Conservation (phyloP, 2,329 filamentous ascomycete species). For the Alternaria incomplexa region DNA sequence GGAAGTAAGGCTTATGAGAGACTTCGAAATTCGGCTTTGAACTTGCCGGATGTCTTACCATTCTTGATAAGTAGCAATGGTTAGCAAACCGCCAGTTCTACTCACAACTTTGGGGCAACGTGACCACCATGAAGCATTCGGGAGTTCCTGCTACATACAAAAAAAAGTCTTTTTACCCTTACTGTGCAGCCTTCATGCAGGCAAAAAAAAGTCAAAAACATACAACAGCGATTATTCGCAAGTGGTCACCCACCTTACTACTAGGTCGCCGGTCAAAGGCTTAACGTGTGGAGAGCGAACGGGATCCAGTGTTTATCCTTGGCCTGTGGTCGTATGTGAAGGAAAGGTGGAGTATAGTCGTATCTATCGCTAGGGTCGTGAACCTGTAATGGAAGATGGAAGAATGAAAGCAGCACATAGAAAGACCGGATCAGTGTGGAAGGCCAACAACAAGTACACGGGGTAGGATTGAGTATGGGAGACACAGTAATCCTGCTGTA, state of each 20-base stretch:
- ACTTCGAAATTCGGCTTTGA: neutral
- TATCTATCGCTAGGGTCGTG: no score
- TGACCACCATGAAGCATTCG: neutral
- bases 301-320: slow-evolving; percentile 7
- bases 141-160: neutral
- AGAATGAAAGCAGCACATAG: no score
- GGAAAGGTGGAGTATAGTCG: neutral
- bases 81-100: neutral
- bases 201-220: neutral
- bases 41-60: neutral
- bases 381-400: no score
- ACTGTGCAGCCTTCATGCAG: neutral
- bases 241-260: neutral
- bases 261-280: slow-evolving; percentile 4
- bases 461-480: neutral
- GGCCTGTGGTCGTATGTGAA: slow-evolving; percentile 12
- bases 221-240: neutral
- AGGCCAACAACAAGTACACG: neutral
- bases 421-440: no score
- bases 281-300: slow-evolving; percentile 13
- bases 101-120: neutral
- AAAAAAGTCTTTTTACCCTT: no score
- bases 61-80: neutral
- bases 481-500: neutral
- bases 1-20: neutral